These are phyloP conservation scores for Zymoseptoria ardabiliae DNA, from an alignment of 2,329 filamentous ascomycete genomes.

Conservation along the genomic window DNA sequence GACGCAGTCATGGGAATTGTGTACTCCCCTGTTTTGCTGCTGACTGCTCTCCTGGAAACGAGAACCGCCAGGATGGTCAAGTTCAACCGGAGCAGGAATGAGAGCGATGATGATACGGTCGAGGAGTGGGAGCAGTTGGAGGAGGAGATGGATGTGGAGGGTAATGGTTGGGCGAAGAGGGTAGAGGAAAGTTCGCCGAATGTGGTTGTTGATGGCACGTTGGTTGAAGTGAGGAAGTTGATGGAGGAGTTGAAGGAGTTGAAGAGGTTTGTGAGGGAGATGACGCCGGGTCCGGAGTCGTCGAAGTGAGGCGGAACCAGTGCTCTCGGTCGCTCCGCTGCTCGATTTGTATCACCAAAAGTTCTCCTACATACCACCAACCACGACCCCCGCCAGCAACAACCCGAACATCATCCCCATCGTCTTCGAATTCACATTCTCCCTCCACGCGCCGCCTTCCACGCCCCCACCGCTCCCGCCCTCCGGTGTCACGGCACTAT, in stretches of 20 bases:
- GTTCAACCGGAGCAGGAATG: slow-evolving; percentile 68
- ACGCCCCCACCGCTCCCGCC: neutral
- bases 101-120: slow-evolving; percentile 78
- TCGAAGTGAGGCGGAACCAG: neutral
- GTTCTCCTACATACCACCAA: neutral
- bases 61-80: slow-evolving; percentile 33
- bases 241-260: slow-evolving; percentile 39
- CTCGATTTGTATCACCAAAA: neutral
- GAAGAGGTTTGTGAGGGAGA: slow-evolving; percentile 31
- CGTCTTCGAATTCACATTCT: neutral
- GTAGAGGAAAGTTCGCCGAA: slow-evolving; percentile 72
- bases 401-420: neutral
- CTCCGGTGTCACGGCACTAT: neutral
- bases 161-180: slow-evolving; percentile 76
- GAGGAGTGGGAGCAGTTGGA: slow-evolving; percentile 91
- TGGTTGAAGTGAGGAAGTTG: slow-evolving; percentile 53
- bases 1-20: slow-evolving; percentile 79
- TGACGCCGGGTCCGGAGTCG: slow-evolving; percentile 2
- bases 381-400: neutral
- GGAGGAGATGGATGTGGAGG: slow-evolving; percentile 67
- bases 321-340: no score
- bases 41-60: slow-evolving; percentile 59
- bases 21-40: slow-evolving; percentile 74
- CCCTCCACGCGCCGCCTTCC: no score
- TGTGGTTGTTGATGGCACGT: slow-evolving; percentile 68